A percentile compares a stretch with the other conserved stretches of the same genome.
Evolutionary conservation across 1,284 basidiomycete species (phyloP).

Genomic region (Mixia osmundae): DNA sequence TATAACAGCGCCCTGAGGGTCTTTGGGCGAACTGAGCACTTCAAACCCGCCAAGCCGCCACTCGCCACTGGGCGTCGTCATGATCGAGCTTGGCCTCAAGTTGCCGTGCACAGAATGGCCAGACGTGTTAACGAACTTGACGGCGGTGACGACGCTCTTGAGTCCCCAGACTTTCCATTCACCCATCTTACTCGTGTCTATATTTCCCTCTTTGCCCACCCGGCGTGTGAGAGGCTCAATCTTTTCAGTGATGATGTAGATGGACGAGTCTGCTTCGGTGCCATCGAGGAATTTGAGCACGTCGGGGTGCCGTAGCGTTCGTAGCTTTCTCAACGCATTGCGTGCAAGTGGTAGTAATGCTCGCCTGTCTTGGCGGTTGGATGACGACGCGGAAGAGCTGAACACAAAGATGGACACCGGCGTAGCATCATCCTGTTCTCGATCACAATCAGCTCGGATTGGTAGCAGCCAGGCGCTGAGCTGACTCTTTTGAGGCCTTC

Average conservation of each 20-base stretch:
- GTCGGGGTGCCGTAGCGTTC: conserved; percentile 81
- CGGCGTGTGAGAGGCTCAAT: conserved; percentile 51
- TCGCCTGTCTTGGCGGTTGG: conserved; percentile 28
- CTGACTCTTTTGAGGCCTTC: conserved; percentile 65
- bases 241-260: conserved; percentile 87
- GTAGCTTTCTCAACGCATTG: conserved; percentile 73
- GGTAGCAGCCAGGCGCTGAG: conserved; percentile 2
- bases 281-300: conserved; percentile 78
- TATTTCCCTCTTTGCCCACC: conserved; percentile 27
- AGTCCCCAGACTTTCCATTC: conserved; percentile 91
- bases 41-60: conserved; percentile 95
- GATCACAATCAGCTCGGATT: conserved; percentile 5
- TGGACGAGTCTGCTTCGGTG: conserved; percentile 59
- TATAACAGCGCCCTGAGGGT: conserved; percentile 26
- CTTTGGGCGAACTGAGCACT: conserved; percentile 52
- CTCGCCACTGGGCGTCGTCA: conserved; percentile 74
- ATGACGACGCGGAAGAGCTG: conserved; percentile 32
- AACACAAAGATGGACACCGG: conserved; percentile 74
- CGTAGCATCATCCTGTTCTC: conserved; percentile 53
- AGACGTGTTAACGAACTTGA: conserved; percentile 63
- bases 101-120: conserved; percentile 72
- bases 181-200: conserved; percentile 36
- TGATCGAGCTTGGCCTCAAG: conserved; percentile 51
- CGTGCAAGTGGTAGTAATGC: conserved; percentile 47
- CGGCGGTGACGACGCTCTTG: conserved; percentile 64